Evolutionary conservation across 208 protist species (phyloP).

Genomic region (Wallacemonas sp.): DNA sequence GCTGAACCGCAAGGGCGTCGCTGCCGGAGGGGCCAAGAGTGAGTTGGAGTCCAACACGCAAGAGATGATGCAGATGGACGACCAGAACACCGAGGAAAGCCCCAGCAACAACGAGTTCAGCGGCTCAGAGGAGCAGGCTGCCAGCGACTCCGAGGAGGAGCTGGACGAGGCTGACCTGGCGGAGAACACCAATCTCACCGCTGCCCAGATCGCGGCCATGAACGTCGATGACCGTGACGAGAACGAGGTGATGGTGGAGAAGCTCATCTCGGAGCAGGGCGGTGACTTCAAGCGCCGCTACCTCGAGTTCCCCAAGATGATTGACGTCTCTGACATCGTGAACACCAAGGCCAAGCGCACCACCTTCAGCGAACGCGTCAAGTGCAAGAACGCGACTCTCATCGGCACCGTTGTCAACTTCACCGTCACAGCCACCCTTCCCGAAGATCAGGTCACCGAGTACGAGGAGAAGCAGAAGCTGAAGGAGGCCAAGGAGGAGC

Average conservation of each 20-base stretch:
- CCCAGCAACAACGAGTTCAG: conserved; percentile 25
- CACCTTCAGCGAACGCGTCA: conserved; percentile 36
- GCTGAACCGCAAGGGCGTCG: conserved; percentile 22
- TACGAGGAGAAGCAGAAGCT: conserved; percentile 39
- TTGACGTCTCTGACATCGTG: conserved; percentile 38
- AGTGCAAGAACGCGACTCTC: conserved; percentile 35
- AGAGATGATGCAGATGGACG: conserved; percentile 42
- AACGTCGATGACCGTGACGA: conserved; percentile 28
- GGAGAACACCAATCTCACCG: conserved; percentile 26
- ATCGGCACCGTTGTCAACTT: conserved; percentile 40
- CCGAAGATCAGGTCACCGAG: conserved; percentile 29
- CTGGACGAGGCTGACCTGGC: conserved; percentile 11
- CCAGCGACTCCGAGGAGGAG: conserved; percentile 16
- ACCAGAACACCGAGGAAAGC: conserved; percentile 26
- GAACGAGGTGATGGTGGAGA: conserved; percentile 36
- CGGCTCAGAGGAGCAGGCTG: conserved; percentile 19
- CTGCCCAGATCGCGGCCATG: conserved; percentile 23
- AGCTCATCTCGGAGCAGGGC: conserved; percentile 23
- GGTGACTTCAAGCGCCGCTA: conserved; percentile 34
- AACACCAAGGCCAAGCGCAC: conserved; percentile 37
- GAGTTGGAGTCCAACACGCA: conserved; percentile 46
- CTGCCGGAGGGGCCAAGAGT: conserved; percentile 19
- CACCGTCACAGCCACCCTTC: conserved; percentile 33
- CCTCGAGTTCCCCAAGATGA: conserved; percentile 41
- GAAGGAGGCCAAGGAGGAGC: conserved; percentile 47